phyloP scores from a whole-genome alignment of 2,329 filamentous ascomycete genomes.

The Rachicladosporium sp. region DNA sequence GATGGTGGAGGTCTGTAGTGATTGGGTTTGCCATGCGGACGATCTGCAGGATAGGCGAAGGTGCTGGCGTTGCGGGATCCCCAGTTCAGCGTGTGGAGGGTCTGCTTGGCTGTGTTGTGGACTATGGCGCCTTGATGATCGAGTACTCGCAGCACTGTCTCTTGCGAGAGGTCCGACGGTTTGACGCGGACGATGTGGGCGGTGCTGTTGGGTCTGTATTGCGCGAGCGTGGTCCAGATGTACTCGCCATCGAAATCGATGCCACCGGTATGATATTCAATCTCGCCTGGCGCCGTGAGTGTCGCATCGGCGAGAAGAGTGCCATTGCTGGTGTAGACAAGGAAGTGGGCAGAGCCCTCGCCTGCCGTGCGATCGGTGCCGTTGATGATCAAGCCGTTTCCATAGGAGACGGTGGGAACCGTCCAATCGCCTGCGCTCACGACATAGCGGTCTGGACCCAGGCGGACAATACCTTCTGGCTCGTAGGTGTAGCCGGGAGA shows the following conservation, averaged over 20 bases:
- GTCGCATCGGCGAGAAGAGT: slow-evolving; percentile 33
- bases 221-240: slow-evolving; percentile 36
- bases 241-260: slow-evolving; percentile 37
- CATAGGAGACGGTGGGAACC: no score
- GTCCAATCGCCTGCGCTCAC: no score
- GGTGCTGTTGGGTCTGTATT: slow-evolving; percentile 38
- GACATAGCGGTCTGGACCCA: no score
- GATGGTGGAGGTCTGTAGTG: no score
- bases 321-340: slow-evolving; percentile 34
- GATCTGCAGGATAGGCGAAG: no score
- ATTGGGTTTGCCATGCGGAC: no score
- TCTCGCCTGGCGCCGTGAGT: slow-evolving; percentile 25
- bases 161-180: slow-evolving; percentile 25
- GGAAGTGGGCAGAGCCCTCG: slow-evolving; percentile 33
- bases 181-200: slow-evolving; percentile 31
- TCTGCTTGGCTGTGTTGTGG: no score
- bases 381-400: slow-evolving; percentile 32
- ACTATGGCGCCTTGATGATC: no score
- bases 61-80: no score
- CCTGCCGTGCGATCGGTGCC: slow-evolving; percentile 43
- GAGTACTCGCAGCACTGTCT: slow-evolving; percentile 16
- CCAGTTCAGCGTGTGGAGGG: no score
- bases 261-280: slow-evolving; percentile 38
- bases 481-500: no score
- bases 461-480: no score